Evolutionary conservation across 2,329 filamentous ascomycete genomes (phyloP).

Genomic region (Iodosphaeria phyllophila): DNA sequence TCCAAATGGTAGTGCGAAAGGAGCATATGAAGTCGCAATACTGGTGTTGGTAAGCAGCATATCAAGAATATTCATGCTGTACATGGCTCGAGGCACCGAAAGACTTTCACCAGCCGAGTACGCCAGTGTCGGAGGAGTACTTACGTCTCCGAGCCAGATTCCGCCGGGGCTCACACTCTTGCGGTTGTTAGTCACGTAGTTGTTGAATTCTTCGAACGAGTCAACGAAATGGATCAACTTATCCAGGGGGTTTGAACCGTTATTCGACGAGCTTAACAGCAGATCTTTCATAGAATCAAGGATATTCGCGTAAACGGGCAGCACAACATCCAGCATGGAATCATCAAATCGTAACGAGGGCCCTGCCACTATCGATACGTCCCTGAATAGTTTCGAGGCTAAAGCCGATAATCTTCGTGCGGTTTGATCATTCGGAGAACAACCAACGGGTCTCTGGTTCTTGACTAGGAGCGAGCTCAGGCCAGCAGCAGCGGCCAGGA

Average conservation of each 20-base stretch:
- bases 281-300: slow-evolving; percentile 4
- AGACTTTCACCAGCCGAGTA: slow-evolving; percentile 50
- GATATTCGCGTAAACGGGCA: slow-evolving; percentile 23
- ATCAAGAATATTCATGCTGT: slow-evolving; percentile 42
- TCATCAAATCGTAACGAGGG: slow-evolving; percentile 21
- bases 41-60: slow-evolving; percentile 46
- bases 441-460: slow-evolving; percentile 10
- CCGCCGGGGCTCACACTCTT: slow-evolving; percentile 58
- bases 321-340: slow-evolving; percentile 7
- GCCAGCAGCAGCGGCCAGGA: slow-evolving; percentile 65
- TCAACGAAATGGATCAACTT: slow-evolving; percentile 37
- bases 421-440: slow-evolving; percentile 12
- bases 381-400: slow-evolving; percentile 14
- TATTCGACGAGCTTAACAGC: slow-evolving; percentile 1
- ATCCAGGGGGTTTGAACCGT: slow-evolving; percentile 10
- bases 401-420: slow-evolving; percentile 17
- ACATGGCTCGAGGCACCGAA: slow-evolving; percentile 31
- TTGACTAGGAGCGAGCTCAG: slow-evolving; percentile 62
- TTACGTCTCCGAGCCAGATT: slow-evolving; percentile 51
- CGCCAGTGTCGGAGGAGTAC: slow-evolving; percentile 43
- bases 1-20: slow-evolving; percentile 58
- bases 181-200: slow-evolving; percentile 42
- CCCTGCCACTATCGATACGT: slow-evolving; percentile 22
- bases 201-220: slow-evolving; percentile 48
- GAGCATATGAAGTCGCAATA: slow-evolving; percentile 53